Evolutionary conservation across 106 monocot species (phyloP).

Genomic region (Dendrobium catenatum): DNA sequence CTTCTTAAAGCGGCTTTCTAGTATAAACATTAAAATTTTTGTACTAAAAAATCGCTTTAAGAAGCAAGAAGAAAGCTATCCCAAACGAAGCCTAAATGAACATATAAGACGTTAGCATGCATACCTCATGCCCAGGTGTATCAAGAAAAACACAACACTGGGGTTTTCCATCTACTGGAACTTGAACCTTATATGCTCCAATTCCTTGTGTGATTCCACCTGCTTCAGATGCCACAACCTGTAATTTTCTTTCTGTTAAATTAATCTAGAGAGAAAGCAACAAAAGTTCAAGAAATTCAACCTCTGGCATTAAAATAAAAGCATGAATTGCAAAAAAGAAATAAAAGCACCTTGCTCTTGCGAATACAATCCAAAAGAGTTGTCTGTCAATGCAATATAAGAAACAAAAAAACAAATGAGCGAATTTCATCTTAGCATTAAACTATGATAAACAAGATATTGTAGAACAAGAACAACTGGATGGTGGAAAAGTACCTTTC

Average conservation of each 20-base stretch:
- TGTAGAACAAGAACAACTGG: neutral
- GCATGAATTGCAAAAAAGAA: neutral
- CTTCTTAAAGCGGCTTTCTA: too few species aligned
- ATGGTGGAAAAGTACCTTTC: conserved; percentile 54
- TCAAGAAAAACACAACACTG: conserved; percentile 86
- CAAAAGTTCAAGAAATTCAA: conserved; percentile 1
- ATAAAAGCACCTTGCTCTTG: conserved; percentile 78
- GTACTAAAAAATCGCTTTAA: too few species aligned
- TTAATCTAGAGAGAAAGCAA: conserved; percentile 3
- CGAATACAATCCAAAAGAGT: conserved; percentile 94
- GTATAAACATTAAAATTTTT: too few species aligned
- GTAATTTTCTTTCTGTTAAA: conserved; percentile 14
- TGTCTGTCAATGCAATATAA: conserved; percentile 50
- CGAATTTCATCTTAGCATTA: neutral
- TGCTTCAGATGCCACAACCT: conserved; percentile 95
- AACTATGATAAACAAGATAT: neutral
- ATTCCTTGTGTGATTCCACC: conserved; percentile 99
- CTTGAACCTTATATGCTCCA: conserved; percentile 87
- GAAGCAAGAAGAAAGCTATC: too few species aligned
- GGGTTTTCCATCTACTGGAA: conserved; percentile 65
- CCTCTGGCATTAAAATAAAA: neutral
- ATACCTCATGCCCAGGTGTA: conserved; percentile 97
- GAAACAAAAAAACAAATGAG: neutral
- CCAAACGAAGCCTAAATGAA: too few species aligned
- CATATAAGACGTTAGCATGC: neutral